These are phyloP conservation scores for Ampelomyces quisqualis DNA, from an alignment of 2,329 filamentous ascomycete genomes.

Conservation along the genomic window DNA sequence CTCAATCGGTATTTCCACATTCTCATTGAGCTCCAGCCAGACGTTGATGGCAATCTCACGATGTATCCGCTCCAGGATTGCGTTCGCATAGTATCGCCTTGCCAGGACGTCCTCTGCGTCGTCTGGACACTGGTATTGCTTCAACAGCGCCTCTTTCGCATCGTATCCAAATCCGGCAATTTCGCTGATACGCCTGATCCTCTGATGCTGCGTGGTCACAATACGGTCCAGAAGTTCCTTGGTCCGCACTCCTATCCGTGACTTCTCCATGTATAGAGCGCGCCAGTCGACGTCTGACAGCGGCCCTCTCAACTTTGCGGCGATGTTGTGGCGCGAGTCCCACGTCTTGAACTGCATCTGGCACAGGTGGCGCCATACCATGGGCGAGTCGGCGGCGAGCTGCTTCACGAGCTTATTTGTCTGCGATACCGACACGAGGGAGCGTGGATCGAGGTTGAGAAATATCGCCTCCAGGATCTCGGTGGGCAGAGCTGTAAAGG, in stretches of 20 bases:
- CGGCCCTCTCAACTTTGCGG: constrained; percentile 42
- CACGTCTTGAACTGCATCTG: constrained; percentile 69
- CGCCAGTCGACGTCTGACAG: constrained; percentile 72
- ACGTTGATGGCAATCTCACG: constrained; percentile 74
- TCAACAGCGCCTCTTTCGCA: constrained; percentile 78
- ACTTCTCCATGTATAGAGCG: constrained; percentile 44
- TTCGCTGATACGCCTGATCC: constrained; percentile 67
- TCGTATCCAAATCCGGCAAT: constrained; percentile 79
- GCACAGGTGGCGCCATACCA: constrained; percentile 82
- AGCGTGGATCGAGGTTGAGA: constrained; percentile 57
- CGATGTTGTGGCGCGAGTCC: constrained; percentile 53
- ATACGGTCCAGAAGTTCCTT: constrained; percentile 61
- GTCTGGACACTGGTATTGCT: constrained; percentile 62
- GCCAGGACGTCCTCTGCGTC: constrained; percentile 73
- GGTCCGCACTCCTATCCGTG: constrained; percentile 38
- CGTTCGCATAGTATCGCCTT: constrained; percentile 72
- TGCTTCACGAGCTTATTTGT: constrained; percentile 65
- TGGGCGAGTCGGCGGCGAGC: constrained; percentile 67
- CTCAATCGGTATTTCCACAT: constrained; percentile 64
- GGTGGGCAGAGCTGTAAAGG: constrained; percentile 62
- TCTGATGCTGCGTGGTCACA: constrained; percentile 67
- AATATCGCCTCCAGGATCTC: constrained; percentile 84
- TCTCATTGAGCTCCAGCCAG: constrained; percentile 63
- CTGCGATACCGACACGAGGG: constrained; percentile 56
- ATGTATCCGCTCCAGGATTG: constrained; percentile 76